These are phyloP conservation scores for Aspergillus sp. DNA, from an alignment of 2,329 filamentous ascomycete species.

Conservation along the genomic window DNA sequence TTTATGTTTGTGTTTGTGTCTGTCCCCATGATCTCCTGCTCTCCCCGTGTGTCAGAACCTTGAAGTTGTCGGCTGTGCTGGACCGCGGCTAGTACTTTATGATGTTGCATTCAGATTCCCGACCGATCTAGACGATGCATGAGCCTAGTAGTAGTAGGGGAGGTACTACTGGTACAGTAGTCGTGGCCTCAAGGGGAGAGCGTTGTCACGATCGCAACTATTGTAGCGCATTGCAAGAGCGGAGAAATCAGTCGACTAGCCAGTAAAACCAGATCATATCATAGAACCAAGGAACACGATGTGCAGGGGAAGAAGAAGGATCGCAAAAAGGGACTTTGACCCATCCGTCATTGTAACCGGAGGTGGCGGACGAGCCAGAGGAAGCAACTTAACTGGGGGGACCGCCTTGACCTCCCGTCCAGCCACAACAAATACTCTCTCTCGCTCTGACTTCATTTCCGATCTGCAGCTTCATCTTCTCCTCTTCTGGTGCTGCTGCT, in stretches of 20 bases:
- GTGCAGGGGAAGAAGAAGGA: background rate
- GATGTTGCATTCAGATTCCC: background rate
- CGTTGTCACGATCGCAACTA: background rate
- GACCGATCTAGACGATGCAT: background rate
- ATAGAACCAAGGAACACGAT: background rate
- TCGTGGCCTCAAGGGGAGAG: background rate
- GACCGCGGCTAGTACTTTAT: background rate
- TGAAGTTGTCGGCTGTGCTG: background rate
- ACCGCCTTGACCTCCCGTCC: conserved; percentile 11
- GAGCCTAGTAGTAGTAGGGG: no score
- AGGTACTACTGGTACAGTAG: background rate
- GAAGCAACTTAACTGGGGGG: background rate
- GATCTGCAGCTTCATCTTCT: conserved; percentile 11
- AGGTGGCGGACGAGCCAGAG: background rate
- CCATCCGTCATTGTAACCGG: background rate
- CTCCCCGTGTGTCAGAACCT: background rate
- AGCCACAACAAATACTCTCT: conserved; percentile 1
- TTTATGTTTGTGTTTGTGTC: background rate
- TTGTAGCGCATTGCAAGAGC: background rate
- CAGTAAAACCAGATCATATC: background rate
- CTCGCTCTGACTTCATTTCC: conserved; percentile 16
- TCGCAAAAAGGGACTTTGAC: background rate
- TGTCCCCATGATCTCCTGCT: background rate
- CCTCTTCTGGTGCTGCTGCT: conserved; percentile 14
- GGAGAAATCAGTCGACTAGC: background rate